Conservation (phyloP, 257 asterid species). For the Salvia splendens region DNA sequence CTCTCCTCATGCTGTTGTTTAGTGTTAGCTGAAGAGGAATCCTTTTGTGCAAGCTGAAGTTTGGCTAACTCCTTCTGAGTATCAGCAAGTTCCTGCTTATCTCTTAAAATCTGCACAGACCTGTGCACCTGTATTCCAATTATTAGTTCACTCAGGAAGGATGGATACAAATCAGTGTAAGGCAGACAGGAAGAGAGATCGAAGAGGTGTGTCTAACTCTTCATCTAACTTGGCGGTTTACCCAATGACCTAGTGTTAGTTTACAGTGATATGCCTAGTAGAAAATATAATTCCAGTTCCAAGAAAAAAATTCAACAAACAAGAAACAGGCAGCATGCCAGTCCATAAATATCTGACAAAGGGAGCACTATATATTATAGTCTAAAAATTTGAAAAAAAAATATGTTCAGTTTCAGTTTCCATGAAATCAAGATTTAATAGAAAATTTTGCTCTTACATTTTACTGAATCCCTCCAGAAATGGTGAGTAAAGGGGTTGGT, state of each 20-base stretch:
- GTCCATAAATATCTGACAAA: conserved; percentile 13
- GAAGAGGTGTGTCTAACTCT: not conserved
- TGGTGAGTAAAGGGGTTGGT: not conserved
- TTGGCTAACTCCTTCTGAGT: conserved; percentile 90
- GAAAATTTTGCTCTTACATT: not conserved
- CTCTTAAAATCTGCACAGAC: conserved; percentile 89
- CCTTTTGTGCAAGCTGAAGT: conserved; percentile 84
- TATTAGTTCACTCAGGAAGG: not conserved
- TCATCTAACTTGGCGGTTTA: not conserved
- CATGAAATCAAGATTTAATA: not conserved
- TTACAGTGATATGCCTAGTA: not conserved
- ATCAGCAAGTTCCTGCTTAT: conserved; percentile 94
- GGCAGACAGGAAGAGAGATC: too few species aligned
- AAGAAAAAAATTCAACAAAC: not conserved
- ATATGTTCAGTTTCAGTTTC: not conserved
- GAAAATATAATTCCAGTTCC: not conserved
- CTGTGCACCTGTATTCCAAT: conserved; percentile 68
- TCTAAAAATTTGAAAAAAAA: not conserved
- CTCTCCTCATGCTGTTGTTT: conserved; percentile 66
- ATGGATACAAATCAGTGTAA: not conserved
- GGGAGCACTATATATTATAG: not conserved
- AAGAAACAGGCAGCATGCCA: not conserved
- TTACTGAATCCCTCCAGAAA: not conserved
- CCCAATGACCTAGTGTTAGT: not conserved
- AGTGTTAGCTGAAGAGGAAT: conserved; percentile 50